Evolutionary conservation across 2,329 filamentous ascomycete genomes (phyloP), one percentile per base, ranked within the genome.

Genomic region (Colletotrichum magnum): DNA sequence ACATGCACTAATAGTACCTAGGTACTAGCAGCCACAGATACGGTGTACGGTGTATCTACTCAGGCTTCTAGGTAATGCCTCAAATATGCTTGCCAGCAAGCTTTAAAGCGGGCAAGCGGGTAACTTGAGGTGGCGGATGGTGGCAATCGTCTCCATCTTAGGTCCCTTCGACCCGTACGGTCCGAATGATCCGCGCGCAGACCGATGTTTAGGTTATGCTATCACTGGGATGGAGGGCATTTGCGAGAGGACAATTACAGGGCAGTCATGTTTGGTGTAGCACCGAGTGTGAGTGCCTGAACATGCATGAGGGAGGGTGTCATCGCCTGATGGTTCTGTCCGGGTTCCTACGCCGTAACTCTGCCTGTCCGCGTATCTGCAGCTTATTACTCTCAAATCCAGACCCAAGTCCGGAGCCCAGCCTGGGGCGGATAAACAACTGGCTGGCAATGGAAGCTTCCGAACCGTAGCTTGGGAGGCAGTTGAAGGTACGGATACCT

Each of bases 181-280:
- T 48, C 64, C 64, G 59, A 64, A 52, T 18, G 64, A 68, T 64
- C 59, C 64, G 64, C 47, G 21, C 10, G 32, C 32, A 10, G 6
- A 36, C 32, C 10, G 32, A 12, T 2, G 32, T 67, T 68, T 57
- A 68, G 21, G 21, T 24, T 24, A 24, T 24, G 21, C 21, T 24
- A 24, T 24, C 21, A 24, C 21, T 24, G 32, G 32, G 32, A 36
- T 6, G 32, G 32, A 36, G 64, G 64, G 58, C 51, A 48, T 48
- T 48, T 4, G 18, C 7, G n/a, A 48, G 16, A 50, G 18, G 16
- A 21, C 18, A 50, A 36, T 36, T 50, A 9, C 47, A 13, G 10
- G 47, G 16, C n/a, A 16, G 16, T 21, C 47, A 12, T 21, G 32
- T 60, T 43, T 41, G 51, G 21, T 43, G 47, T 24, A 50, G 48